Evolutionary conservation across 768 basidiomycete species (phyloP), one percentile per base, ranked within the genome.

Genomic region (Lactarius akahatsu): DNA sequence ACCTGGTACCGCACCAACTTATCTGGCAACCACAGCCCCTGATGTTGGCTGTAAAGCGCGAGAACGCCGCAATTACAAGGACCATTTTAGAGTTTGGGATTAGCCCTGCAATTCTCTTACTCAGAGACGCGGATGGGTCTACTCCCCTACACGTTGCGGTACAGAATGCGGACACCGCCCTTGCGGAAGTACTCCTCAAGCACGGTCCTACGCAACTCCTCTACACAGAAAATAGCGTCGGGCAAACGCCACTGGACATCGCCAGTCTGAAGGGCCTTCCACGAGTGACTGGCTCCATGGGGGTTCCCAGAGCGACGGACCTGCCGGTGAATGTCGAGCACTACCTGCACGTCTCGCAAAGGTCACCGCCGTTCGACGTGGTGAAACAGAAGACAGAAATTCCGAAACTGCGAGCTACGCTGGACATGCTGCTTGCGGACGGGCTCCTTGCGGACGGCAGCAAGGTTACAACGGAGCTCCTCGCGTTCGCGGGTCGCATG

Each of bases 101-200:
- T 9, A 76, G 74, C 47, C 65, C 78, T 0, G 71, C 77, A 11
- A 43, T 66, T 5, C 74, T 81, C 30, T 70, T 80, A 4, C 69
- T 77, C 10, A 81, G 78, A 41, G 81, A 87, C 69, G 76, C 77
- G 30, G 77, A 80, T 54, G 86, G 85, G 0, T 80, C 77, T 20
- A 84, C 79, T 0, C 81, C 84, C 2, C 75, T 88, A 3, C 86
- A 87, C 69, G 65, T 76, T 30, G 84, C 86, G 0, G 77, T 81
- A 26, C 75, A 76, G 9, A 34, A 63, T 0, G 76, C 77, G 28
- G 78, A 67, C 64, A 26, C 76, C 0, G 69, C 77, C 26, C 82
- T 84, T 10, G 76, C 78, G 1, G 66, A 77, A 32, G 59, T 76
- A 10, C 75, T 87, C 26, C 68, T 83, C 41, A 73, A 77, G 1